Evolutionary conservation across 169 alveolate species (phyloP), one percentile per base, ranked within the genome.

Genomic region (Plasmodium gonderi): DNA sequence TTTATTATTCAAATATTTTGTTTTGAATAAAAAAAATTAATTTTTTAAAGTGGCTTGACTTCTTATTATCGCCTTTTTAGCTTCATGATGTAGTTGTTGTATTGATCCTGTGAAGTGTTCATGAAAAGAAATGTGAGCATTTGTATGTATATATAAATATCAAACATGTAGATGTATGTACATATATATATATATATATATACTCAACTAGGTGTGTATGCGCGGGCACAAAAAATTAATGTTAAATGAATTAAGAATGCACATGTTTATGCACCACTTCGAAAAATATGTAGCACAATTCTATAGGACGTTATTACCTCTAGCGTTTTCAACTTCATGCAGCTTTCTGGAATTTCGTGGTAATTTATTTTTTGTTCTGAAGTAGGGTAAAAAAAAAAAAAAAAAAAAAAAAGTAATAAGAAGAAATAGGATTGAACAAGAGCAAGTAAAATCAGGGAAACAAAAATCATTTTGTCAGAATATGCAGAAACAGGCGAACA

Each of bases 311-410:
- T 8, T 54, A 23, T 74, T 85, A 85, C 92, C 72, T 85, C 92
- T 75, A 85, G 79, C 33, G 85, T 85, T 75, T 85, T 85, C 69
- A 85, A 54, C 67, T 85, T 85, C 79, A 85, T 74, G 77, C 92
- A 85, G 79, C 92, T 85, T 75, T 85, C 92, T n/a, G 92, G 92
- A 40, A 85, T 85, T 11, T 85, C 92, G 65, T 85, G 14, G 47
- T 85, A 85, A 75, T 85, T 85, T 51, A 85, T 51, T 85, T 85
- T 74, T 51, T 85, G 82, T 51, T 85, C 92, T 85, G 33, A 74
- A 8, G 45, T 36, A 40, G 20, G 36, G 3, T 7, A 11, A 68
- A 60, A 17, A 40, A 8, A 80, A 51, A 60, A 60, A 60, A 14
- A 1, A 49, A 49, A 49, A 14, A 1, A 49, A 60, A 20, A 3